phyloP scores from a whole-genome alignment of 805 yeast species.

The Hanseniaspora meyeri region DNA sequence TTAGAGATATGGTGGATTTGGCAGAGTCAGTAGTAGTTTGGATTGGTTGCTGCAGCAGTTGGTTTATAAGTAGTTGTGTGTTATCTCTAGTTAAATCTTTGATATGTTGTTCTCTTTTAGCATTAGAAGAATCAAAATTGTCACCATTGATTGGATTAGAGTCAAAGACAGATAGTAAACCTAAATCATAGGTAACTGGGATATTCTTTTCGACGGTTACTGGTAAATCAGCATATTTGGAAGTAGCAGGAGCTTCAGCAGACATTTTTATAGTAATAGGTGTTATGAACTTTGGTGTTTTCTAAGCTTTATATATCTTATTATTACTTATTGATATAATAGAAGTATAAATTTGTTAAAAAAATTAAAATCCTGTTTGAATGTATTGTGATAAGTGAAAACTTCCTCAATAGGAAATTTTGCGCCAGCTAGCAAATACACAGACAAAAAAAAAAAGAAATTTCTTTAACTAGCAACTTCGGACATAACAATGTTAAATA shows the following conservation, averaged over 20 bases:
- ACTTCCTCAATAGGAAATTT: not conserved
- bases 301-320: no score
- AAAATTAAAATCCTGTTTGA: not conserved
- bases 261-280: constrained; percentile 16
- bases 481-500: not conserved
- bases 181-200: constrained; percentile 80
- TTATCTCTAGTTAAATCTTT: constrained; percentile 71
- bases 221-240: constrained; percentile 32
- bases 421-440: not conserved
- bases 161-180: constrained; percentile 83
- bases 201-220: constrained; percentile 84
- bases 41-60: constrained; percentile 77
- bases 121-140: constrained; percentile 40
- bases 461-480: not conserved
- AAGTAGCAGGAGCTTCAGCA: constrained; percentile 10
- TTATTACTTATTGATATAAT: not conserved
- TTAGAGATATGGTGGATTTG: constrained; percentile 62
- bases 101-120: constrained; percentile 52
- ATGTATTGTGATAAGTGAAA: not conserved
- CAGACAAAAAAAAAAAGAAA: not conserved
- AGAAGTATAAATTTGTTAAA: no score
- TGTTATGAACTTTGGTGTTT: no score
- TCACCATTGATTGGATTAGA: constrained; percentile 67
- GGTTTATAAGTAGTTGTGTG: constrained; percentile 82
- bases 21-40: constrained; percentile 71